Conservation (phyloP, 2,329 filamentous ascomycete species). For the Aschersonia sp. region DNA sequence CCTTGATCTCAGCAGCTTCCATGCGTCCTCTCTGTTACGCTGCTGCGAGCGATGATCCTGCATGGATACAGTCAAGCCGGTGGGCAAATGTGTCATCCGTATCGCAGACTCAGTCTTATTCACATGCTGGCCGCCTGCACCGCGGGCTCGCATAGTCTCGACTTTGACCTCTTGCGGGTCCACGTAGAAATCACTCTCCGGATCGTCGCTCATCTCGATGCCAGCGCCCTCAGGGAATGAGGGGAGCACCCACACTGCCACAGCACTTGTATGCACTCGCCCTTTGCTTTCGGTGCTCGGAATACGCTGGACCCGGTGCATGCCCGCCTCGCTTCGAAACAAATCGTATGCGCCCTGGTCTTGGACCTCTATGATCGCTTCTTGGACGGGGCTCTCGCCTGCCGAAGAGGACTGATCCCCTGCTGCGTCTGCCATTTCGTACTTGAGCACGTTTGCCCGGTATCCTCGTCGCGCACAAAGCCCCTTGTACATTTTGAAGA, state of each 20-base stretch:
- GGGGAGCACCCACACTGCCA: slow-evolving; percentile 82
- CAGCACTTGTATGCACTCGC: slow-evolving; percentile 84
- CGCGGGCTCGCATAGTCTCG: slow-evolving; percentile 84
- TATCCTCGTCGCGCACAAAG: slow-evolving; percentile 61
- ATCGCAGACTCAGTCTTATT: slow-evolving; percentile 97
- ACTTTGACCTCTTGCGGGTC: slow-evolving; percentile 66
- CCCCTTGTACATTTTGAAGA: slow-evolving; percentile 78
- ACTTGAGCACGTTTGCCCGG: slow-evolving; percentile 57
- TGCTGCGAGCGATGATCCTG: slow-evolving; percentile 87
- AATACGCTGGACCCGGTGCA: slow-evolving; percentile 88
- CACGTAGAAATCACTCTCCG: slow-evolving; percentile 82
- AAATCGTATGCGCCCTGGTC: slow-evolving; percentile 64
- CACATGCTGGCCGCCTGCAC: slow-evolving; percentile 92
- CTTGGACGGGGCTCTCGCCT: slow-evolving; percentile 58
- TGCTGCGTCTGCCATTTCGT: slow-evolving; percentile 57
- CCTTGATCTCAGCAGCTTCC: slow-evolving; percentile 69
- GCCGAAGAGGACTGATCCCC: slow-evolving; percentile 35
- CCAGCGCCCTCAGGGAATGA: slow-evolving; percentile 50
- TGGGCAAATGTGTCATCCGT: slow-evolving; percentile 79
- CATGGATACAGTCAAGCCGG: slow-evolving; percentile 75
- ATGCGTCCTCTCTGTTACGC: slow-evolving; percentile 76
- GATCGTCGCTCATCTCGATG: slow-evolving; percentile 56
- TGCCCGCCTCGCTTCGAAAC: slow-evolving; percentile 78
- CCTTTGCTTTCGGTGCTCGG: slow-evolving; percentile 85
- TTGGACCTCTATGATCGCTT: slow-evolving; percentile 77